These are phyloP conservation scores for Austroboletus festivus DNA, from an alignment of 768 basidiomycete species.

Conservation along the genomic window DNA sequence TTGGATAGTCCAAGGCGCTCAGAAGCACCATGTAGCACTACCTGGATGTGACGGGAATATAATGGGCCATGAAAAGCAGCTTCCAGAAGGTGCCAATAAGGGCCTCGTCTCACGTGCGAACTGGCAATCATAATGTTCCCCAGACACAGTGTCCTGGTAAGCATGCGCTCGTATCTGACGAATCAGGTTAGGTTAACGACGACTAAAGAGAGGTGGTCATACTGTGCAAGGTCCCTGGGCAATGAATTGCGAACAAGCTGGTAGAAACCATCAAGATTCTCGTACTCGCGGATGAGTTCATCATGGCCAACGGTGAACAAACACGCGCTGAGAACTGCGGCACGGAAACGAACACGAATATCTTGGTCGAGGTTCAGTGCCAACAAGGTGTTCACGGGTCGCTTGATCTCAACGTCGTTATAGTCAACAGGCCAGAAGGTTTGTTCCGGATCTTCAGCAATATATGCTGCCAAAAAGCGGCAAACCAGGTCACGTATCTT, in stretches of 20 bases:
- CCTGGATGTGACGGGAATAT: constrained; percentile 36
- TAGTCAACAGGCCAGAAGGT: constrained; percentile 41
- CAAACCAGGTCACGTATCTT: constrained; percentile 60
- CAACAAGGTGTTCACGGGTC: constrained; percentile 50
- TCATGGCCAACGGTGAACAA: constrained; percentile 46
- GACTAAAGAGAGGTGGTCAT: constrained; percentile 22
- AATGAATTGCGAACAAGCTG: constrained; percentile 43
- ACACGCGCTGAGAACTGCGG: constrained; percentile 55
- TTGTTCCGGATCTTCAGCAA: constrained; percentile 55
- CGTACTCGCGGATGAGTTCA: constrained; percentile 28
- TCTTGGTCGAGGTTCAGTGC: constrained; percentile 65
- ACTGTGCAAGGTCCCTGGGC: constrained; percentile 48
- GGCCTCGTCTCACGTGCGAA: constrained; percentile 70
- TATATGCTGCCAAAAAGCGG: constrained; percentile 64
- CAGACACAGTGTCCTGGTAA: constrained; percentile 66
- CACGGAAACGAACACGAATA: constrained; percentile 80
- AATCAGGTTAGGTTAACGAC: constrained; percentile 8
- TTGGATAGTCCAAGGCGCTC: constrained; percentile 60
- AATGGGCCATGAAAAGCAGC: constrained; percentile 39
- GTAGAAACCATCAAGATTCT: constrained; percentile 40
- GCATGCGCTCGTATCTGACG: constrained; percentile 67
- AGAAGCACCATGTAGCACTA: constrained; percentile 60
- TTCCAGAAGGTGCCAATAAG: constrained; percentile 89
- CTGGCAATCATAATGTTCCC: constrained; percentile 79
- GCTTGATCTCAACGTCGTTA: constrained; percentile 26